phyloP scores from a whole-genome alignment of 768 basidiomycete species.

The Hypholoma fasciculare region DNA sequence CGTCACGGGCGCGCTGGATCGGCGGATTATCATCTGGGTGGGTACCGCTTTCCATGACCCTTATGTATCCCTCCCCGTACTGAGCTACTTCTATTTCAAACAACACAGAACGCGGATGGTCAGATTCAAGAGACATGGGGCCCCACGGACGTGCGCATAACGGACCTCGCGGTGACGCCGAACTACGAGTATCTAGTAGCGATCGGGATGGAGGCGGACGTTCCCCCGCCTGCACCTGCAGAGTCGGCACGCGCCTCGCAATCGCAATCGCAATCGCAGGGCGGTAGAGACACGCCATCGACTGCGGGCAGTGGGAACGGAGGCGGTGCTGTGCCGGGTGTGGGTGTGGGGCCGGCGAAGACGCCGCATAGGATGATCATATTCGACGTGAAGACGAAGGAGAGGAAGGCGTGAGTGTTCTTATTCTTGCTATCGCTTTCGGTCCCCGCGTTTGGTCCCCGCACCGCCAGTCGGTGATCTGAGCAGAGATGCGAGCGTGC shows the following conservation, averaged over 20 bases:
- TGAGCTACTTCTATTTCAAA: no score
- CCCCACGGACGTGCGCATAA: conserved; percentile 73
- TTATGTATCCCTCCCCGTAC: not conserved
- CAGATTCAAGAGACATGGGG: conserved; percentile 71
- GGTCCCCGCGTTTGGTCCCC: not conserved
- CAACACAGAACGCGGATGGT: conserved; percentile 68
- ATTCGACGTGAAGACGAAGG: conserved; percentile 71
- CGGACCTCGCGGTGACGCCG: conserved; percentile 85
- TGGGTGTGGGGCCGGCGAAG: conserved; percentile 20
- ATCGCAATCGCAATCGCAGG: no score
- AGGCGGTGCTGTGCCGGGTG: conserved; percentile 21
- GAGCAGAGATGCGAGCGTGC: no score
- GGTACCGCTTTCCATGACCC: conserved; percentile 19
- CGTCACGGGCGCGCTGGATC: conserved; percentile 86
- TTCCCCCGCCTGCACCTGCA: conserved; percentile 12
- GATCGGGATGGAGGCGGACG: conserved; percentile 61
- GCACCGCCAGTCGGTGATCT: not conserved
- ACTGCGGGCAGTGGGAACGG: conserved; percentile 32
- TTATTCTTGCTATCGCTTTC: not conserved
- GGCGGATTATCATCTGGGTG: conserved; percentile 84
- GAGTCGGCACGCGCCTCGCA: conserved; percentile 6
- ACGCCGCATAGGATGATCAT: conserved; percentile 69
- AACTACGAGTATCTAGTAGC: conserved; percentile 83
- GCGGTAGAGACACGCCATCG: no score
- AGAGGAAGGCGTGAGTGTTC: conserved; percentile 62